phyloP scores from a whole-genome alignment of 202 grass and related monocot genomes.

The Carex sylvatica region DNA sequence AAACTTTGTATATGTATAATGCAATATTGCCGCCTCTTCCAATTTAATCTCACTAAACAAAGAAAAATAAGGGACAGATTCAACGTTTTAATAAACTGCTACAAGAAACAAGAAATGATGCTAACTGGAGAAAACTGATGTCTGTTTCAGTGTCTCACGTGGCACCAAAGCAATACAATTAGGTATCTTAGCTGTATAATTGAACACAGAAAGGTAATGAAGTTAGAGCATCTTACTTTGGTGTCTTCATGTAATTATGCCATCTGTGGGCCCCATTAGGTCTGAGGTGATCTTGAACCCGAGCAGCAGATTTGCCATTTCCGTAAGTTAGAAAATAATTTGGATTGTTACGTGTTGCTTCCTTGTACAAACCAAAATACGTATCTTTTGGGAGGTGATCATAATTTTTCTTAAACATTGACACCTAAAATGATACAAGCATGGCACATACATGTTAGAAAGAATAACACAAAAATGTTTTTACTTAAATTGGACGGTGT shows the following conservation, averaged over 20 bases:
- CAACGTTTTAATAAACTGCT: neutral
- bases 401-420: conserved; percentile 99
- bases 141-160: neutral
- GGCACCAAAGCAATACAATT: neutral
- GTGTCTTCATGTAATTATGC: conserved; percentile 97
- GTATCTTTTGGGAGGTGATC: conserved; percentile 99
- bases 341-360: conserved; percentile 95
- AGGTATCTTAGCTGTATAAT: neutral
- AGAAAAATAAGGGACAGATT: conserved; percentile 16
- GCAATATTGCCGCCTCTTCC: conserved; percentile 93
- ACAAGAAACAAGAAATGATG: neutral
- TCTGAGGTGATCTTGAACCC: conserved; percentile 84
- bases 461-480: conserved; percentile 1
- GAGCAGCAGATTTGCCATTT: conserved; percentile 96
- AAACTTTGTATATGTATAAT: conserved; percentile 94
- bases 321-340: conserved; percentile 98
- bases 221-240: conserved; percentile 61
- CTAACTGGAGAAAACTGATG: neutral
- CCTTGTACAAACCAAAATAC: conserved; percentile 97
- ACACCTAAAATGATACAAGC: conserved; percentile 52
- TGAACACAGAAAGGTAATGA: neutral
- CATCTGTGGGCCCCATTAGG: conserved; percentile 98
- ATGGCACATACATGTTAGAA: neutral
- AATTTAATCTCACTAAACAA: conserved; percentile 84
- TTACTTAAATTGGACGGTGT: neutral